Evolutionary conservation across 345 rosid genomes (phyloP).

Genomic region (Triadica sebifera): DNA sequence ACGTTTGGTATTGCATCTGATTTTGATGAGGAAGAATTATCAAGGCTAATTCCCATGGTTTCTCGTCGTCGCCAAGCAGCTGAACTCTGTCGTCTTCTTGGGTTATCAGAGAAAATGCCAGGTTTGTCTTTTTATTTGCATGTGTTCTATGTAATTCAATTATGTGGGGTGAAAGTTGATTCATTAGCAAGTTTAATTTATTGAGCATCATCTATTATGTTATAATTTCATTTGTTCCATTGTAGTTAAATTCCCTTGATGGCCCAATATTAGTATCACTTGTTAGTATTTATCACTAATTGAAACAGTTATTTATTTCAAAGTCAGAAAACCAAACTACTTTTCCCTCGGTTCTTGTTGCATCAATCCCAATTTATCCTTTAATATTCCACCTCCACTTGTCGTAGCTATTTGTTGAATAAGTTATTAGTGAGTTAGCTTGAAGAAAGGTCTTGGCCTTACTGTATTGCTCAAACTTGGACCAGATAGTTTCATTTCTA

Average conservation of each 20-base stretch:
- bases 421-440: background rate
- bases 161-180: background rate
- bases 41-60: slow-evolving; percentile 88
- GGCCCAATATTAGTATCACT: background rate
- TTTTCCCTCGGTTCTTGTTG: background rate
- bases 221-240: background rate
- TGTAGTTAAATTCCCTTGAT: background rate
- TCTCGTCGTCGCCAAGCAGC: slow-evolving; percentile 99
- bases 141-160: background rate
- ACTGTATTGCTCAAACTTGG: background rate
- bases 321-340: background rate
- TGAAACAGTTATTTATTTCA: background rate
- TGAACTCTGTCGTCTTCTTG: slow-evolving; percentile 85
- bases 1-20: slow-evolving; percentile 83
- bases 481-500: background rate
- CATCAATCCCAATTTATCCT: background rate
- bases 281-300: background rate
- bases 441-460: background rate
- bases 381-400: background rate
- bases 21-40: slow-evolving; percentile 66
- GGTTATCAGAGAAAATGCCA: slow-evolving; percentile 87
- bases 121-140: slow-evolving; percentile 50
- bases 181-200: background rate
- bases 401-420: background rate
- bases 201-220: too few relatives aligned